Evolutionary conservation across 1,139 yeast species (phyloP), one percentile per base, ranked within the genome.

Genomic region (Zygotorulaspora mrakii): DNA sequence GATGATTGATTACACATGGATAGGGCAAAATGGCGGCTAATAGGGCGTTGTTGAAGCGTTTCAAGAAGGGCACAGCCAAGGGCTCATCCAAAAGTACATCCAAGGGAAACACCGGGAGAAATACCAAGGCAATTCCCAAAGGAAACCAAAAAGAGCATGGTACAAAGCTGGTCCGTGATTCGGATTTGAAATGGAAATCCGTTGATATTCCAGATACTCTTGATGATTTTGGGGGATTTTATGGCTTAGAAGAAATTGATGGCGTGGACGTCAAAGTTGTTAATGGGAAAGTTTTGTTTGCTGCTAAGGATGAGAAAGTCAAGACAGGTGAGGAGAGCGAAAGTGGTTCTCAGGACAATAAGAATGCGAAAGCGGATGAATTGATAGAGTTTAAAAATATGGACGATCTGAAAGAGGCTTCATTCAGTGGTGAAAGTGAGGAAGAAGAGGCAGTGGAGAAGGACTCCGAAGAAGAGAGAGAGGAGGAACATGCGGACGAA

Each of bases 201-300:
- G 95, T 87, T 10, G 83, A 82, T 1, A 75, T 91, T 35, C 91
- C 94, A 4, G 91, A 85, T 49, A 81, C 87, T 26, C 63, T 86
- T 45, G 96, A 82, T 45, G 95, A 86, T 61, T 84, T 83, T 58
- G 89, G 83, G 54, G 96, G 96, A 0, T 82, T 88, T 52, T 86
- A 79, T 62, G 98, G 96, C 0, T 66, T 91, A 30, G 97, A 91
- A 62, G 98, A 91, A 61, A 75, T 91, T 39, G 96, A 88, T 39
- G 96, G 96, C 18, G 96, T 89, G 17, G 89, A 76, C 53, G 89
- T 89, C 4, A 76, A 76, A 47, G 70, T 77, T 40, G 76, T 78
- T 2, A 42, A 59, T 41, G 95, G 94, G 11, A 68, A 70, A 46
- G 77, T 82, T 0, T 74, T 75, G 50, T 85, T 85, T 54, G 64